Base-by-base conservation (phyloP, 345 rosid genomes). In the Lepidium didymum region DNA sequence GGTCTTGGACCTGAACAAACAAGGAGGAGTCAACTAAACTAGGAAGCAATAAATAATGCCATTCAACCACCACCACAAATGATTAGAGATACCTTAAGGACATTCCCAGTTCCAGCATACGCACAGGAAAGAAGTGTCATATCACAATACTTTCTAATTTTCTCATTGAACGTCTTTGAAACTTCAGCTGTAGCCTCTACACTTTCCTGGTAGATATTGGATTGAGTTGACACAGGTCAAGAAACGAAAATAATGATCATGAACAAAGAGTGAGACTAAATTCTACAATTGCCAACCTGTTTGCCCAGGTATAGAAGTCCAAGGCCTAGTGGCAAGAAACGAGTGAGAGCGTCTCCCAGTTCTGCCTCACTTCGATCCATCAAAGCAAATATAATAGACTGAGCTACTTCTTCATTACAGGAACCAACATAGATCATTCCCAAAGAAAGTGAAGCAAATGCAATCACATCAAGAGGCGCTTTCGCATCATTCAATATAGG, bases 141-240 rank as follows among this genome's bases (percentile, higher is more conserved):
- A 58, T 95, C 98, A 83, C 96, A 86, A 53, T 89, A 89, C 54
- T 89, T 91, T 79, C 89, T 82, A 15, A 89, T 95, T 64, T 95
- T 89, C 64, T 87, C 97, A 72, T 87, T 85, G 76, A 95, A 95
- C 1, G 96, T 87, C 82, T 91, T 91, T 45, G 99, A 87, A 74
- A 91, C 96, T 85, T 91, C 97, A 19, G 97, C 87, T 10, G 98
- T 89, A 41, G 97, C 99, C 81, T 91, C 98, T 16, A 91, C 97
- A 38, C 80, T 77, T 70, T 95, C 96, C 99, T 95, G 82, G 64
- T 44, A 67, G 42, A 54, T 54, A 77, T 36, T 54, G 46, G 14
- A 75, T 63, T 59, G 27, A 14, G 40, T 40, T 62, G 36, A 47
- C n/a, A 29, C 4, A 35, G 44, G 12, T 57, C 63, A 64, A 53